A percentile compares a stretch with the other conserved stretches of the same genome.
Evolutionary conservation across 2,329 filamentous ascomycete genomes (phyloP).

Genomic region (Arthrobotrys iridis): DNA sequence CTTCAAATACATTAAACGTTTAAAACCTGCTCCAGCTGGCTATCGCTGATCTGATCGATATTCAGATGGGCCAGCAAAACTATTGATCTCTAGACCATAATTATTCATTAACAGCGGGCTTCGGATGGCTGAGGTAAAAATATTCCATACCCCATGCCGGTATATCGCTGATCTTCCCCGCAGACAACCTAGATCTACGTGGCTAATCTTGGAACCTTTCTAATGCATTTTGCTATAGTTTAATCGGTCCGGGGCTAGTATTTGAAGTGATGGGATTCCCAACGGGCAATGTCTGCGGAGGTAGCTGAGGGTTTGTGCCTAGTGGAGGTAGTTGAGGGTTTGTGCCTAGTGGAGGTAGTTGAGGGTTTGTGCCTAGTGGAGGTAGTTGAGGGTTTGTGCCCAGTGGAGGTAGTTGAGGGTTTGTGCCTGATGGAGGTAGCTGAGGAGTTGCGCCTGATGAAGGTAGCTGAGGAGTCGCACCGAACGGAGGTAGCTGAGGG

Average conservation of each 20-base stretch:
- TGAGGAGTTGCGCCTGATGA: neutral
- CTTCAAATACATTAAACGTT: too few relatives aligned
- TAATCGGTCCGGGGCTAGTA: neutral
- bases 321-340: neutral
- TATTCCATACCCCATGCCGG: too few relatives aligned
- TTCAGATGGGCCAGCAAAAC: too few relatives aligned
- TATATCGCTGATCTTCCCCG: too few relatives aligned
- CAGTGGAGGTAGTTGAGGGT: neutral
- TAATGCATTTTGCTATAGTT: slow-evolving; percentile 65
- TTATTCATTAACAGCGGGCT: too few relatives aligned
- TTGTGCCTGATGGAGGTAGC: neutral
- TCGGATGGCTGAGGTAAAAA: too few relatives aligned
- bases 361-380: neutral
- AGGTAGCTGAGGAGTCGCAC: neutral
- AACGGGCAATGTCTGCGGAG: neutral
- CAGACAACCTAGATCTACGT: too few relatives aligned
- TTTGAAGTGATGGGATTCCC: neutral
- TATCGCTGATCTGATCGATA: too few relatives aligned
- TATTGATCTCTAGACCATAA: too few relatives aligned
- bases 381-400: neutral
- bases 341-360: neutral
- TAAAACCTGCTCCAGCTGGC: too few relatives aligned
- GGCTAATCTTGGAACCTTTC: too few relatives aligned
- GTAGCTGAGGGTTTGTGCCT: neutral
- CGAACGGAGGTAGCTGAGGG: neutral